Evolutionary conservation across 495 filamentous ascomycete genomes (phyloP), one percentile per base, ranked within the genome.

Genomic region (Cairneyella variabilis): DNA sequence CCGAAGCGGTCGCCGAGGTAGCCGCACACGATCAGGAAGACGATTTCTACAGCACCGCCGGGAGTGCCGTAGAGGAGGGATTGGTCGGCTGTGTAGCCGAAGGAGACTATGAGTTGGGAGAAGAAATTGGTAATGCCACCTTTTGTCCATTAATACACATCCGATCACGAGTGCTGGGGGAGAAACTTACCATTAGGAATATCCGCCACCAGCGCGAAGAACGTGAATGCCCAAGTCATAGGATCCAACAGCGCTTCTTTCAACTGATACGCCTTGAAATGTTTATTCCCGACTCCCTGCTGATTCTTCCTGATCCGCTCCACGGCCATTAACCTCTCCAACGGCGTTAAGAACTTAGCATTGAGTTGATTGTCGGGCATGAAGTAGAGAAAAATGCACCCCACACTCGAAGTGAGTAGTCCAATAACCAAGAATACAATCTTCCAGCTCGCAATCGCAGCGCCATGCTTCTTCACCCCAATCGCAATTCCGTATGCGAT

Each of bases 91-190:
- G 83, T 83, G 66, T 74, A 80, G 16, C 76, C 75, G 57, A 80
- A 80, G 5, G 69, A 74, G n/a, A 77, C 73, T 56, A 83, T 82
- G 18, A 83, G 74, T 64, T 86, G 83, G 45, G 73, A 83, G 69
- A 89, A 89, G 66, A 88, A 90, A 54, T 88, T 89, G 25, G 70
- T 77, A 41, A 90, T 75, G 11, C 58, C 58, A n/a, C 58, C 58
- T 61, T 21, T 9, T 23, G 14, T 32, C 2, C 8, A 42, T 44
- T 32, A 48, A 44, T 26, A 25, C 9, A 22, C n/a, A 20, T 28
- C 39, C 20, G 7, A n/a, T 7, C 1, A 43, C 34, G 16, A 42
- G 37, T 77, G 41, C 73, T 76, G 48, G 69, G 61, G 51, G 71
- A 57, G 26, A 34, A 12, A 43, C 58, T 34, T 38, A 42, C 76